Evolutionary conservation across 1,284 basidiomycete genomes (phyloP).

Genomic region (Rhodofomes roseus): DNA sequence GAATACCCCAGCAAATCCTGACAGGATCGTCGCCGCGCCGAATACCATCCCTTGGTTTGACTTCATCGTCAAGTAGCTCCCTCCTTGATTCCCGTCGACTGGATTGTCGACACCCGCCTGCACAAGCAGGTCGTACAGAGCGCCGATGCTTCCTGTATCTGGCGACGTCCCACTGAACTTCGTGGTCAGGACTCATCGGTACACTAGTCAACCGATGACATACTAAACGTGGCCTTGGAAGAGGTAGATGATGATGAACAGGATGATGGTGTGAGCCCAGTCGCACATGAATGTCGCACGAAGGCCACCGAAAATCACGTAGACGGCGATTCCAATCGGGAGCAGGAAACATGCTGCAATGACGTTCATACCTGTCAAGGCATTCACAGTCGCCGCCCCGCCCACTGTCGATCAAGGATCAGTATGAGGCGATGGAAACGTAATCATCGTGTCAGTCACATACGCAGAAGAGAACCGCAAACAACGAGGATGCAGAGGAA

Average conservation of each 20-base stretch:
- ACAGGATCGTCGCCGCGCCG: slow-evolving; percentile 41
- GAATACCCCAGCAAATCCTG: slow-evolving; percentile 44
- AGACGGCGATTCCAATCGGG: slow-evolving; percentile 45
- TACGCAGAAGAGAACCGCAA: slow-evolving; percentile 50
- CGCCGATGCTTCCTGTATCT: slow-evolving; percentile 54
- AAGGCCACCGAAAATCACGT: slow-evolving; percentile 48
- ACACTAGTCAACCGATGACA: slow-evolving; percentile 6
- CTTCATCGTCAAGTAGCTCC: slow-evolving; percentile 71
- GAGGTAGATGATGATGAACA: slow-evolving; percentile 44
- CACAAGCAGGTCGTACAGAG: slow-evolving; percentile 58
- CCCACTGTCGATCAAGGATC: slow-evolving; percentile 42
- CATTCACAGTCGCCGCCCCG: slow-evolving; percentile 75
- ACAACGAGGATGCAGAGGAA: slow-evolving; percentile 79
- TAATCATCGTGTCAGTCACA: slow-evolving; percentile 39
- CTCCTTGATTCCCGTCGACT: slow-evolving; percentile 61
- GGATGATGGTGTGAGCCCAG: slow-evolving; percentile 45
- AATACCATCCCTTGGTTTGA: slow-evolving; percentile 53
- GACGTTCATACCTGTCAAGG: slow-evolving; percentile 81
- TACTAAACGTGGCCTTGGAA: slow-evolving; percentile 42
- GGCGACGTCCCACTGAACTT: slow-evolving; percentile 49
- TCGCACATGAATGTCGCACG: slow-evolving; percentile 54
- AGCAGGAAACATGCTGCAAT: slow-evolving; percentile 80
- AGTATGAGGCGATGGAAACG: slow-evolving; percentile 1
- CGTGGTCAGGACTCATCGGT: slow-evolving; percentile 2
- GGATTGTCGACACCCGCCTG: slow-evolving; percentile 45